phyloP scores from a whole-genome alignment of 805 yeast genomes.

The Yueomyces sp. region DNA sequence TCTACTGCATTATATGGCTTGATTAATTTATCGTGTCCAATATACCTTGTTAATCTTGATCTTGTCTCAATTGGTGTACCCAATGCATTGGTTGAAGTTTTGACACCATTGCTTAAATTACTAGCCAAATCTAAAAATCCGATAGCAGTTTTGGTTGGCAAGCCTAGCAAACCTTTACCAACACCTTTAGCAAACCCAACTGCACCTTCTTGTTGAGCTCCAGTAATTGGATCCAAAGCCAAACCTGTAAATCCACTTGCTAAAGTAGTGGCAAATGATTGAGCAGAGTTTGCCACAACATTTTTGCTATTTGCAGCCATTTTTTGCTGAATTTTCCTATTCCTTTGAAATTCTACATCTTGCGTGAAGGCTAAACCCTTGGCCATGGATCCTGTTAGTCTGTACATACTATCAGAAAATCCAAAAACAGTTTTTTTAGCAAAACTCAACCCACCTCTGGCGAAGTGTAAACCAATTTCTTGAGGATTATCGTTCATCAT shows the following conservation, averaged over 20 bases:
- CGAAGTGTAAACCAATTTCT: slow-evolving; percentile 87
- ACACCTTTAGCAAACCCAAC: slow-evolving; percentile 86
- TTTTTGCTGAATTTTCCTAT: slow-evolving; percentile 59
- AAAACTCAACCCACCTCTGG: slow-evolving; percentile 92
- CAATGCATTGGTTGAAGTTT: slow-evolving; percentile 82
- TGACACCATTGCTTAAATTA: slow-evolving; percentile 85
- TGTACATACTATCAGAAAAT: slow-evolving; percentile 82
- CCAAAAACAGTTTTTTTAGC: slow-evolving; percentile 92
- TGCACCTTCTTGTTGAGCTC: slow-evolving; percentile 81
- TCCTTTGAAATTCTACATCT: slow-evolving; percentile 73
- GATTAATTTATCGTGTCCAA: slow-evolving; percentile 55
- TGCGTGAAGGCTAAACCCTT: slow-evolving; percentile 86
- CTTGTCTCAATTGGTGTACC: slow-evolving; percentile 67
- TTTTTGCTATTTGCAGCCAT: slow-evolving; percentile 75
- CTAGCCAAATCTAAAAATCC: slow-evolving; percentile 89
- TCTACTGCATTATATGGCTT: slow-evolving; percentile 66
- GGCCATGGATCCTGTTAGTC: slow-evolving; percentile 86
- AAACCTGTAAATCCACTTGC: slow-evolving; percentile 83
- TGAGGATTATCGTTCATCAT: slow-evolving; percentile 91
- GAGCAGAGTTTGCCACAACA: slow-evolving; percentile 77
- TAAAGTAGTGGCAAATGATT: slow-evolving; percentile 74
- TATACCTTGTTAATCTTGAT: slow-evolving; percentile 69
- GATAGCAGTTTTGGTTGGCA: slow-evolving; percentile 94
- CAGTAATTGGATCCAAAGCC: slow-evolving; percentile 82
- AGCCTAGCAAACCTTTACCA: slow-evolving; percentile 88